Evolutionary conservation across 352 stramenopile genomes (phyloP).

Genomic region (Phytophthora colocasiae): DNA sequence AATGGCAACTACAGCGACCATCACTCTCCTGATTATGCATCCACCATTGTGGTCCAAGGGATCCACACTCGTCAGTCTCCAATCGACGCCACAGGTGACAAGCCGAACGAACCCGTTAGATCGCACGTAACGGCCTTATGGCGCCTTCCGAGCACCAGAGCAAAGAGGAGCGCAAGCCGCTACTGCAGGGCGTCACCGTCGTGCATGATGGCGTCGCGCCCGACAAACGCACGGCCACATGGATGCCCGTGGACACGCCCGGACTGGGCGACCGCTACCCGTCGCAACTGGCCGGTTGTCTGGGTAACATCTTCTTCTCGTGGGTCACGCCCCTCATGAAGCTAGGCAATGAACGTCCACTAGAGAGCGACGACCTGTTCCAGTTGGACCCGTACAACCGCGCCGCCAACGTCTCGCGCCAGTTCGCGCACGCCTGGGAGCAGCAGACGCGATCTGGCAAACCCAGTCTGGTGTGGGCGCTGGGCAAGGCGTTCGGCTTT

Average conservation of each 20-base stretch:
- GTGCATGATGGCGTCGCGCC: conserved; percentile 15
- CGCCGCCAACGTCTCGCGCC: conserved; percentile 43
- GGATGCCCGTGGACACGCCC: conserved; percentile 31
- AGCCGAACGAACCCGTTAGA: neutral
- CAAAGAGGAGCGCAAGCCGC: conserved; percentile 37
- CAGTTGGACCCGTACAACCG: conserved; percentile 84
- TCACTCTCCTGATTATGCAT: conserved; percentile 21
- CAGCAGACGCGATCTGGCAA: conserved; percentile 34
- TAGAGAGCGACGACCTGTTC: conserved; percentile 87
- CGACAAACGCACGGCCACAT: conserved; percentile 14
- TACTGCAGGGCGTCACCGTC: conserved; percentile 36
- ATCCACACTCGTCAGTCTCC: conserved; percentile 13
- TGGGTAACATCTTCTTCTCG: conserved; percentile 80
- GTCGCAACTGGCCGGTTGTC: conserved; percentile 59
- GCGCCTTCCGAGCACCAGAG: conserved; percentile 20
- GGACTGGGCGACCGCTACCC: conserved; percentile 71
- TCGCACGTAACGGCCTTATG: conserved; percentile 21
- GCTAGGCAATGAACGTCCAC: conserved; percentile 76
- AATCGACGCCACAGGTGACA: conserved; percentile 20
- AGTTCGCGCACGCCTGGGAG: conserved; percentile 62
- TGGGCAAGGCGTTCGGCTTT: conserved; percentile 61
- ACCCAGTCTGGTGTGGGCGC: conserved; percentile 64
- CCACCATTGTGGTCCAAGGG: conserved; percentile 9
- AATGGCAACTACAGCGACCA: neutral
- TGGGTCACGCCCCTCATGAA: conserved; percentile 91